Evolutionary conservation across 768 basidiomycete genomes (phyloP).

Genomic region (Sarcodon aspratus): DNA sequence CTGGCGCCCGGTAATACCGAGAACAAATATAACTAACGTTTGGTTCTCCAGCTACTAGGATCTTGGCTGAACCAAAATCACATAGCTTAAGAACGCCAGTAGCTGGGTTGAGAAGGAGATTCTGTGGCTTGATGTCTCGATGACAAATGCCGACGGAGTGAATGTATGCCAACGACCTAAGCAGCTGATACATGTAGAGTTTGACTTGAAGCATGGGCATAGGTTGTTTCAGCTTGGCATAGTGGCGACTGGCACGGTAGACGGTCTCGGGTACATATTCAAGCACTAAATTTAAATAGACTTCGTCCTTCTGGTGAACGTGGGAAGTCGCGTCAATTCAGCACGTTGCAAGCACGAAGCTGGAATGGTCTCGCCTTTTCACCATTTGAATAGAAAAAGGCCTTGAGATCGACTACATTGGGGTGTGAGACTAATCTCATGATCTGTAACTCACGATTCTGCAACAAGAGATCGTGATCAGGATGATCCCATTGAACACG

Average conservation of each 20-base stretch:
- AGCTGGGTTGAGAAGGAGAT: constrained; percentile 91
- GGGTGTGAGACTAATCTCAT: constrained; percentile 96
- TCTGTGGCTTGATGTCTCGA: constrained; percentile 99
- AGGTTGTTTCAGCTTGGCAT: constrained; percentile 98
- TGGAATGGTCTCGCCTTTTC: constrained; percentile 67
- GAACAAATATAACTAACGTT: constrained; percentile 99
- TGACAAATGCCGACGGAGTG: constrained; percentile 99
- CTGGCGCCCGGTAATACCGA: constrained; percentile 97
- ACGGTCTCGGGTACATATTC: constrained; percentile 99
- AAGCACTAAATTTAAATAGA: constrained; percentile 97
- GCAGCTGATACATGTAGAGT: constrained; percentile 98
- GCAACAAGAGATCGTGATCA: constrained; percentile 1
- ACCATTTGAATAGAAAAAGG: constrained; percentile 98
- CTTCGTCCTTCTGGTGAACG: constrained; percentile 85
- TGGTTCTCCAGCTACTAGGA: constrained; percentile 93
- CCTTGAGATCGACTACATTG: constrained; percentile 94
- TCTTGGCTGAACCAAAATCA: constrained; percentile 99
- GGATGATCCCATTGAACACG: not conserved
- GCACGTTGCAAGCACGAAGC: not conserved
- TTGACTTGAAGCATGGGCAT: constrained; percentile 99
- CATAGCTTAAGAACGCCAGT: constrained; percentile 96
- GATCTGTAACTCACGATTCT: constrained; percentile 99
- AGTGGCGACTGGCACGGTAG: constrained; percentile 97
- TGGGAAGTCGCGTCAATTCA: not conserved
- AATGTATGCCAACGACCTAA: constrained; percentile 97